Evolutionary conservation across 306 rosid species (phyloP), one percentile per base, ranked within the genome.

Genomic region (Parietaria judaica): DNA sequence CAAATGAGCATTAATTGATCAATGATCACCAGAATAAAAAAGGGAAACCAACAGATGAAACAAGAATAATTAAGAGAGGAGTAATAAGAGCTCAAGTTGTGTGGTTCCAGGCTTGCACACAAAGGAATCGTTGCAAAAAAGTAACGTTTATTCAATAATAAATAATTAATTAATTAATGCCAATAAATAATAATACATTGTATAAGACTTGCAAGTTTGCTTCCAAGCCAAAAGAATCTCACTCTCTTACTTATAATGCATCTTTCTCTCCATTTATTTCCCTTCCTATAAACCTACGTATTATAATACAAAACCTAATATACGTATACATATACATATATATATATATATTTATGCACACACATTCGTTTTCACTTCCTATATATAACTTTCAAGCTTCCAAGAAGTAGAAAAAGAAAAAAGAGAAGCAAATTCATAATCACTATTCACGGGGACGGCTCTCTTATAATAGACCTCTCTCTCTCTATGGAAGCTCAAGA

Each of bases 191-290:
- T 49, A 49, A 49, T 13, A 46, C 13, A 46, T 46, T 7, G 11
- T 46, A 46, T 13, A 46, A 8, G 11, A 46, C 50, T 46, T 7
- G 13, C 8, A 49, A 49, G 53, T 83, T 91, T 91, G 96, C 98
- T 91, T 91, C 89, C 76, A 85, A 83, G 80, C 89, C 92, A 85
- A 87, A 95, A 87, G 96, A 85, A 91, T 91, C 92, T 85, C 87
- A 85, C 96, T 85, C 81, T 74, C 85, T 77, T 76, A 78, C 84
- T 74, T 78, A 66, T 68, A 69, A 67, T 79, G 77, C 84, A 71
- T 68, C 89, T 72, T 17, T 78, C 70, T 62, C 70, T 56, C 61
- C 37, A 60, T 23, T 70, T 63, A 47, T 71, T 56, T 69, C 60
- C 45, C 49, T 17, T 34, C 47, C 16, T 8, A n/a, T 41, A 15